Evolutionary conservation across 495 filamentous ascomycete species (phyloP), one percentile per base, ranked within the genome.

Genomic region (Parmelia sp.): DNA sequence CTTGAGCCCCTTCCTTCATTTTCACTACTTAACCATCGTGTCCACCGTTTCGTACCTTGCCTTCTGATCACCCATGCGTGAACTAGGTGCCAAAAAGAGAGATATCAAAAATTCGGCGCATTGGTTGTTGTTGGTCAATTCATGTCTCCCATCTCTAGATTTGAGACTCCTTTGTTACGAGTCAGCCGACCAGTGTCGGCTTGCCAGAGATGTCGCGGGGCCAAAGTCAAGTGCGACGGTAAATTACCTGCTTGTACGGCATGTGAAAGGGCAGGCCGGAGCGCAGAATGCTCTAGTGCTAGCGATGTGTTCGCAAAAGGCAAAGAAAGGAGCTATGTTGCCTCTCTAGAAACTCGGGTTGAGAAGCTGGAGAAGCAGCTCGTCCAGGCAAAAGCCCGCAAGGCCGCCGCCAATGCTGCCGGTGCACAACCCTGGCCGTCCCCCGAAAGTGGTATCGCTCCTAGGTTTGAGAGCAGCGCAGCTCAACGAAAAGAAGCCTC

Each of bases 141-240:
- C 19, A 57, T 64, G 36, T 33, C 23, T 14, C 49, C 56, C 15
- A 6, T 27, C 8, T 29, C 23, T 25, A 65, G 69, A 60, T 65
- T 71, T 65, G 90, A 93, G 64, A 89, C 86, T 64, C 92, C 93
- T 29, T 75, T 93, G 62, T 80, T 97, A 66, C 88, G 90, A 73
- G 93, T 97, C 57, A 93, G 89, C 71, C 84, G 93, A 58, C 92
- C 93, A 8, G 92, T 96, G 42, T 91, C 91, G 63, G 93, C 93
- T 8, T 97, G 93, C 75, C 91, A 90, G 59, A 86, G 90, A 81
- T 97, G 93, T 79, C 88, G 93, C 58, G 83, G 85, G 55, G 92
- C 92, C 58, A 97, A 97, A 78, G 90, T 96, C 73, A 96, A 87
- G 83, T 97, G 93, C 67, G 93, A 97, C 77, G 92, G 92, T 60